Evolutionary conservation across 2,329 filamentous ascomycete species (phyloP).

Genomic region (Thielaviopsis ethacetica): DNA sequence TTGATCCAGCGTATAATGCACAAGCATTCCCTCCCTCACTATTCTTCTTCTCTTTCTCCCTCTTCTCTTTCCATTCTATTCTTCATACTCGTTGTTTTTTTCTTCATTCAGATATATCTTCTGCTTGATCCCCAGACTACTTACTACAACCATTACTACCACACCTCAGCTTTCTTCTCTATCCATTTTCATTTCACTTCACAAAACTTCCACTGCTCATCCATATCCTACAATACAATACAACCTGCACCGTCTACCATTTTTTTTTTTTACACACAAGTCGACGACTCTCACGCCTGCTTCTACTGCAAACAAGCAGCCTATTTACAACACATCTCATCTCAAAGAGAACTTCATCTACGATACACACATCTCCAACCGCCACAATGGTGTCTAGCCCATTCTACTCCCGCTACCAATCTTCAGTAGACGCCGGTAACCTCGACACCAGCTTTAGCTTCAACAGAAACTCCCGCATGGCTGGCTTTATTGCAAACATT

Average conservation of each 20-base stretch:
- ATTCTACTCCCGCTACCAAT: conserved; percentile 7
- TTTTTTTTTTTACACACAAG: neutral
- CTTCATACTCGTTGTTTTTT: neutral
- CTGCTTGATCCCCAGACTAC: neutral
- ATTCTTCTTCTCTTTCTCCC: neutral
- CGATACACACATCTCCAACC: neutral
- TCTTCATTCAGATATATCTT: neutral
- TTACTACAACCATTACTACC: neutral
- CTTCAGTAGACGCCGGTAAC: conserved; percentile 7
- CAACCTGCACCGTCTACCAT: neutral
- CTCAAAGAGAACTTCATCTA: neutral
- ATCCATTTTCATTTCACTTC: neutral
- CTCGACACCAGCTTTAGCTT: conserved; percentile 6
- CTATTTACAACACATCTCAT: neutral
- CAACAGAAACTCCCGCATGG: conserved; percentile 7
- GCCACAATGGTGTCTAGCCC: conserved; percentile 9
- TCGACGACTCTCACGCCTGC: neutral
- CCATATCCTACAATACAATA: neutral
- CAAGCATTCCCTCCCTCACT: neutral
- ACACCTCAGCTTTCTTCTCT: neutral
- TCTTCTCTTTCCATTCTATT: neutral
- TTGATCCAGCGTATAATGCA: neutral
- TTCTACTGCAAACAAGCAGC: neutral
- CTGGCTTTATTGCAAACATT: conserved; percentile 11
- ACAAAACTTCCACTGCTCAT: neutral